phyloP scores from a whole-genome alignment of 768 basidiomycete genomes.

The Boletus sensibilis region DNA sequence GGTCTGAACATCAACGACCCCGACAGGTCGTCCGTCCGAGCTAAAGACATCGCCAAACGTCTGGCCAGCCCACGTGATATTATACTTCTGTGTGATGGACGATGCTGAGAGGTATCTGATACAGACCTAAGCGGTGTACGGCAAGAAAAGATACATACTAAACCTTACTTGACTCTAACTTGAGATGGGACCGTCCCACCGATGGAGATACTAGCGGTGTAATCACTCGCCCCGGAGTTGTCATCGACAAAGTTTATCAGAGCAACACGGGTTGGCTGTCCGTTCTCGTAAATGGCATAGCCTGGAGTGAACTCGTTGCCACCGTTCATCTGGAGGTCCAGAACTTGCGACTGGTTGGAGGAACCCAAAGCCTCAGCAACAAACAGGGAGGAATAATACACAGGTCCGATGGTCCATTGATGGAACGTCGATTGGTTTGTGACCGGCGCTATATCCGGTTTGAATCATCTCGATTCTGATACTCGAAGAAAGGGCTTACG shows the following conservation, averaged over 20 bases:
- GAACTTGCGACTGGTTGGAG: slow-evolving; percentile 59
- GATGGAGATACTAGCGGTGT: slow-evolving; percentile 50
- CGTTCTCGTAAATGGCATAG: slow-evolving; percentile 69
- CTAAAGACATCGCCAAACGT: slow-evolving; percentile 61
- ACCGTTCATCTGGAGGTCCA: slow-evolving; percentile 58
- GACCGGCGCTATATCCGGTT: slow-evolving; percentile 42
- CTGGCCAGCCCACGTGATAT: slow-evolving; percentile 79
- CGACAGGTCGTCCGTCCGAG: slow-evolving; percentile 66
- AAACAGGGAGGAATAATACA: slow-evolving; percentile 72
- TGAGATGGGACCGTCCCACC: slow-evolving; percentile 45
- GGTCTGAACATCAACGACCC: slow-evolving; percentile 52
- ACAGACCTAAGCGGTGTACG: background rate
- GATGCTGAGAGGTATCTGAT: slow-evolving; percentile 56
- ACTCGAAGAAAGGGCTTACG: slow-evolving; percentile 20
- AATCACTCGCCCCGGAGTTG: slow-evolving; percentile 50
- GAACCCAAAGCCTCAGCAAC: slow-evolving; percentile 71
- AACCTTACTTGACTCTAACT: slow-evolving; percentile 53
- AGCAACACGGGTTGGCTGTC: slow-evolving; percentile 56
- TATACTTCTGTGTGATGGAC: slow-evolving; percentile 56
- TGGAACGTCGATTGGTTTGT: slow-evolving; percentile 55
- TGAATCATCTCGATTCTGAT: background rate
- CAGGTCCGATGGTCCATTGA: slow-evolving; percentile 71
- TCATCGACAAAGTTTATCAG: slow-evolving; percentile 76
- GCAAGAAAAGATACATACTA: background rate
- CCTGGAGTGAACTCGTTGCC: slow-evolving; percentile 58